A percentile compares a stretch with the other conserved stretches of the same genome.
phyloP scores from a whole-genome alignment of 805 yeast species.

The Torulaspora gathmanii region DNA sequence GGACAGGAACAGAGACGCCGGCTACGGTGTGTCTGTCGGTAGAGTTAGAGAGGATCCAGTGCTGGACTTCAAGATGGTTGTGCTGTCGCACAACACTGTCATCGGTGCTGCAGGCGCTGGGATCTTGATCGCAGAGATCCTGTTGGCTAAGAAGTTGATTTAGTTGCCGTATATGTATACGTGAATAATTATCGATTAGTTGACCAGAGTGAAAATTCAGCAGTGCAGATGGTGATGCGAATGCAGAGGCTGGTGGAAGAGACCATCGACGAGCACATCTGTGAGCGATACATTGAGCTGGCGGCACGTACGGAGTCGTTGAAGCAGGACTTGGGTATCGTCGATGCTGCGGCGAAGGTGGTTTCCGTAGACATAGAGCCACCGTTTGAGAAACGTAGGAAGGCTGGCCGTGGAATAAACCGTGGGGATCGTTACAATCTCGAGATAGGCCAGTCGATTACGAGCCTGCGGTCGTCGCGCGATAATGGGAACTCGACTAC shows the following conservation, averaged over 20 bases:
- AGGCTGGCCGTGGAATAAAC: not conserved
- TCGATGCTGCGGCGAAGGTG: constrained; percentile 9
- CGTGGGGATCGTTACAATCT: constrained; percentile 21
- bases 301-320: constrained; percentile 18
- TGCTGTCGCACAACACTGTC: constrained; percentile 93
- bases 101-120: constrained; percentile 99
- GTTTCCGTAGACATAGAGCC: constrained; percentile 29
- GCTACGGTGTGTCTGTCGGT: constrained; percentile 93
- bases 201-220: not conserved
- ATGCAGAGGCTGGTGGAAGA: constrained; percentile 18
- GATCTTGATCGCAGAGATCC: constrained; percentile 86
- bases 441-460: constrained; percentile 28
- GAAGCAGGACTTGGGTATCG: constrained; percentile 35
- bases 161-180: constrained; percentile 36
- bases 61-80: constrained; percentile 92
- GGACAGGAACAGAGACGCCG: constrained; percentile 91
- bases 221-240: not conserved
- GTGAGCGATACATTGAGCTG: constrained; percentile 30
- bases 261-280: constrained; percentile 30
- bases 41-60: constrained; percentile 91
- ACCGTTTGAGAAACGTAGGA: constrained; percentile 2
- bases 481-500: constrained; percentile 37
- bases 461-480: constrained; percentile 27
- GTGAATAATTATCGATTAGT: not conserved
- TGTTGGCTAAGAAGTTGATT: constrained; percentile 69